Evolutionary conservation across 2,329 filamentous ascomycete species (phyloP), one percentile per base, ranked within the genome.

Genomic region (Fusarium hostae): DNA sequence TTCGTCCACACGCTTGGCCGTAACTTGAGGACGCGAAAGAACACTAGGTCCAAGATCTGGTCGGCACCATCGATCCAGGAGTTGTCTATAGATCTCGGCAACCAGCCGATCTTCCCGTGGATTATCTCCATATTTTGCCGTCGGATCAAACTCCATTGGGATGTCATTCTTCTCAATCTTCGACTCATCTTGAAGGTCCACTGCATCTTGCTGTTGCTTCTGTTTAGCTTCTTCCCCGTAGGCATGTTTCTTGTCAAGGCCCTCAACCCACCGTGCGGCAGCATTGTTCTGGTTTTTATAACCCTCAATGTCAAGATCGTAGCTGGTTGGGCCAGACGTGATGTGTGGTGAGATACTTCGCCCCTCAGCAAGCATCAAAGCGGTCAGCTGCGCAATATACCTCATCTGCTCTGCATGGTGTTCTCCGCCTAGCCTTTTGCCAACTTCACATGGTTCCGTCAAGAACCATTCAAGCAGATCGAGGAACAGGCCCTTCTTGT

Each of bases 401-500:
- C 13, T 47, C 13, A 16, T 16, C 20, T 47, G 20, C 6, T 47
- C 20, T 11, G 20, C 7, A 9, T 30, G 30, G 9, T 52, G 4
- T 37, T 28, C 32, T 28, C 22, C 32, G 7, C 22, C 18, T 2
- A 37, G 11, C 3, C 24, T 35, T 26, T 37, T 52, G 2, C 48
- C 48, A 20, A 37, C 18, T 2, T 37, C 34, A 6, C 34, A 52
- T 2, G 18, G 22, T 20, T 52, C 34, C 2, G 9, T n/a, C 1
- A n/a, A 37, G 22, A 37, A 52, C 48, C 48, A 37, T 15, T 52
- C 9, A 1, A 37, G 12, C 0, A 52, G 22, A 11, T 52, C 22
- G 1, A 52, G 3, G 2, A 28, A 52, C 0, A 13, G 0, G 2
- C 5, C 3, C 3, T 52, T 52, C 2, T n/a, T 15, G 4, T 39